Base-by-base conservation (phyloP, 495 filamentous ascomycete genomes). In the Penicillium chermesinum region DNA sequence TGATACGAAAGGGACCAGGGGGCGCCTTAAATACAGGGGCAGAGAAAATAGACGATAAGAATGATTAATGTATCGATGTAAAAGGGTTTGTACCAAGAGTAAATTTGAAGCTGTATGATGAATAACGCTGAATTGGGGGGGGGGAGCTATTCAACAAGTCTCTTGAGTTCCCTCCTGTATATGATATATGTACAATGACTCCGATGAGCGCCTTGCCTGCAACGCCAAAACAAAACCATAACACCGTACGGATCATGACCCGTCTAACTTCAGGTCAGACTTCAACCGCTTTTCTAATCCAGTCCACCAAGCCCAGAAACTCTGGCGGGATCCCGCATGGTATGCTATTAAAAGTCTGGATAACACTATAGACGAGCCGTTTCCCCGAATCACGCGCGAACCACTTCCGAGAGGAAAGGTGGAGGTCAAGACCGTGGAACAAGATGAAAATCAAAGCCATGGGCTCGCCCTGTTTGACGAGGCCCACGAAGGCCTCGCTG, bases 341-440 rank as follows among this genome's bases (percentile, higher is more conserved):
- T 30, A 22, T 15, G 6, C 42, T 32, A 16, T 33, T 44, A 25
- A 47, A 34, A 12, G 44, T 38, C 22, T 40, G 37, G 22, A 52
- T 27, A 25, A 52, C 22, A 12, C 50, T 44, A 8, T 27, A 21
- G 13, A 52, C 43, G 16, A 52, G 35, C 25, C 50, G 18, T 17
- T 38, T 40, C 18, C 50, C 50, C 10, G 44, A 37, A 2, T 46
- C 50, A 16, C 44, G 38, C 25, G 50, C 50, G 13, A 47, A 52
- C 50, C 50, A 52, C 9, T 52, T 52, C 10, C 42, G 30, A 16
- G 50, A 52, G 10, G 44, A 41, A n/a, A 52, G 33, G 47, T 52
- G 50, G 32, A 41, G 33, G 7, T 44, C 38, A 15, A 52, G 21
- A 12, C 50, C 50, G 13, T 52, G 50, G 21, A 52, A 52, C 16